Evolutionary conservation across 192 early-diverging fungal species (phyloP).

Genomic region (Haplosporangium gracile): DNA sequence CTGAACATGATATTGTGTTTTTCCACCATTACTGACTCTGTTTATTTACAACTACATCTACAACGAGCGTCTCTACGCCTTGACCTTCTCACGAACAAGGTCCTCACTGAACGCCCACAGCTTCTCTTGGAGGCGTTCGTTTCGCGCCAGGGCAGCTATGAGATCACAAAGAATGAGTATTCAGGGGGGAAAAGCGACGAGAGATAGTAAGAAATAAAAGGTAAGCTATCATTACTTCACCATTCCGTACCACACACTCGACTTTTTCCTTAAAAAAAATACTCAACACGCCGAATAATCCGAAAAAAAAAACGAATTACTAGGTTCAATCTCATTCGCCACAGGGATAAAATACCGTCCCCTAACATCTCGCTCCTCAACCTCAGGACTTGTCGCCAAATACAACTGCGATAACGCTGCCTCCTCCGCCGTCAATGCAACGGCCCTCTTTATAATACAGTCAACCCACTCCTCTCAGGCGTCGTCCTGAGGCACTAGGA

Average conservation of each 20-base stretch:
- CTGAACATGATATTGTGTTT: no score
- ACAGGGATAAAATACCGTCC: slow-evolving; percentile 62
- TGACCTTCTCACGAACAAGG: no score
- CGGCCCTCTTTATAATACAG: not conserved
- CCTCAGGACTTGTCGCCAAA: slow-evolving; percentile 64
- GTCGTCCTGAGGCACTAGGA: not conserved
- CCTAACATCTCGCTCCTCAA: slow-evolving; percentile 44
- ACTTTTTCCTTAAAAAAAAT: not conserved
- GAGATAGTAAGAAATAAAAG: not conserved
- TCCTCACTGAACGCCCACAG: not conserved
- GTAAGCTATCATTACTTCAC: not conserved
- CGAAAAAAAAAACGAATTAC: not conserved
- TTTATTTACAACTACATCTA: not conserved
- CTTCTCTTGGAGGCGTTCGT: not conserved
- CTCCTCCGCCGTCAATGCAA: slow-evolving; percentile 29
- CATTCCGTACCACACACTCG: not conserved
- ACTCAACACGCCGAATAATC: not conserved
- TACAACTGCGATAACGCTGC: slow-evolving; percentile 63
- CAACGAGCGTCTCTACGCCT: not conserved
- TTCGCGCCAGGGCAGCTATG: not conserved
- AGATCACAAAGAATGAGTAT: no score
- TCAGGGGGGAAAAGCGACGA: no score
- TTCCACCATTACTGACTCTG: no score
- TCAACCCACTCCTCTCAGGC: not conserved
- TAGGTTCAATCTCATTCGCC: slow-evolving; percentile 11